Evolutionary conservation across 2,329 filamentous ascomycete species (phyloP), one percentile per base, ranked within the genome.

Genomic region (Hymenoscyphus linearis): DNA sequence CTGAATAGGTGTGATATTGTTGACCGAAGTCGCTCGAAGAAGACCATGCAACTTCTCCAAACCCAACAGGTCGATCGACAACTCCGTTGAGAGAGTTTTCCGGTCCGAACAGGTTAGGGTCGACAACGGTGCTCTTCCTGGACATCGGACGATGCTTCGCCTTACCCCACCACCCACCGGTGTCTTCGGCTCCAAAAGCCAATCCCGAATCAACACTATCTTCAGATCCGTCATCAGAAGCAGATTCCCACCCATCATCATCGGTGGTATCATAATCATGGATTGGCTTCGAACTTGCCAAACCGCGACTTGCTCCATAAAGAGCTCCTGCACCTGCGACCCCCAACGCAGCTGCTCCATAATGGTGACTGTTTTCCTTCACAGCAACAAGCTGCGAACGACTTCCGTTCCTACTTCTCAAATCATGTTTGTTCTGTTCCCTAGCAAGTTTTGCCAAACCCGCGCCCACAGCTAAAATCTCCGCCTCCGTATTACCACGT

Each of bases 201-300:
- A 89, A 78, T 27, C 75, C 83, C 34, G 81, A 83, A 67, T 82
- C 80, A 54, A 80, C 75, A 70, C 81, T 85, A 36, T 76, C 74
- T 52, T 80, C 69, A n/a, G 72, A 74, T 50, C 81, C 80, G 25
- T 79, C 80, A 34, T 82, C 82, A 54, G 80, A 80, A n/a, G 79
- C 78, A 63, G 83, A 82, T 65, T 85, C 80, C 84, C 84, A 86
- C 22, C 75, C 81, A 34, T 83, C 82, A 25, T 84, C 82, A 26
- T 80, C 78, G 59, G 58, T 56, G 18, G 61, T 62, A 52, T 71
- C 66, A 35, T 66, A 65, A 37, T 63, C 68, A 62, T 72, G 64
- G 25, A 74, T 76, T 37, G 63, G 58, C 60, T 61, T 71, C 26
- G 70, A 71, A 31, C 68, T 64, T 16, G 58, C 64, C 25, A 70